Evolutionary conservation across 768 basidiomycete species (phyloP).

Genomic region (Termitomyces sp.): DNA sequence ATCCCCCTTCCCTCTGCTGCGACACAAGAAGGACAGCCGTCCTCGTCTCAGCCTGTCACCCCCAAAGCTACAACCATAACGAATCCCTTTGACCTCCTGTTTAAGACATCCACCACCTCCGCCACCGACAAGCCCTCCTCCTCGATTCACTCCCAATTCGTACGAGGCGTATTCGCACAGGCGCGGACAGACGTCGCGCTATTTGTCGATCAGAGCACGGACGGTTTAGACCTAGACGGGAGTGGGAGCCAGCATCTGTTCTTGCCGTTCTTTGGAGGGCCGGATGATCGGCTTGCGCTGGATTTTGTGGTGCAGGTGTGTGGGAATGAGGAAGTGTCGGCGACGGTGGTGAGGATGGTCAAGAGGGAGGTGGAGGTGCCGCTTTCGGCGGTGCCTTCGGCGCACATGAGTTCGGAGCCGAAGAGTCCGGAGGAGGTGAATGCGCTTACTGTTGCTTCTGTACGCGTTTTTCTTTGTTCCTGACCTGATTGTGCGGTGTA

Average conservation of each 20-base stretch:
- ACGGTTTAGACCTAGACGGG: conserved; percentile 8
- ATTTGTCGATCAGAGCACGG: conserved; percentile 68
- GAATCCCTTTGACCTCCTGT: conserved; percentile 76
- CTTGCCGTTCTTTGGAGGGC: conserved; percentile 91
- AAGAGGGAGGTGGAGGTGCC: conserved; percentile 40
- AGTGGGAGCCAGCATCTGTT: conserved; percentile 63
- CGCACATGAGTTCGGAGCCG: conserved; percentile 23
- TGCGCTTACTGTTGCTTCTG: conserved; percentile 47
- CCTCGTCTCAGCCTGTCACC: conserved; percentile 12
- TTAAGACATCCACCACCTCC: conserved; percentile 29
- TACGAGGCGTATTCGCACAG: conserved; percentile 76
- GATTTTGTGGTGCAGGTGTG: conserved; percentile 86
- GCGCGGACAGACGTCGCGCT: conserved; percentile 76
- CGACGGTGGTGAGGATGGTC: conserved; percentile 69
- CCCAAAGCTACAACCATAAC: conserved; percentile 23
- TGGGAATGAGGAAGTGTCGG: conserved; percentile 60
- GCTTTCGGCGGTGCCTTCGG: conserved; percentile 24
- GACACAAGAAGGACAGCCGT: background rate
- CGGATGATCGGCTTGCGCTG: conserved; percentile 87
- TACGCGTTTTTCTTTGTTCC: conserved; percentile 28
- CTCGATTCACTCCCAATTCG: conserved; percentile 75
- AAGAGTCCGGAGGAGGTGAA: conserved; percentile 36
- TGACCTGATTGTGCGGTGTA: background rate
- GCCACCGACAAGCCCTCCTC: conserved; percentile 42
- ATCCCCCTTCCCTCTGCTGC: background rate